Conservation (phyloP, 768 basidiomycete genomes). For the Leccinum incarnatum region DNA sequence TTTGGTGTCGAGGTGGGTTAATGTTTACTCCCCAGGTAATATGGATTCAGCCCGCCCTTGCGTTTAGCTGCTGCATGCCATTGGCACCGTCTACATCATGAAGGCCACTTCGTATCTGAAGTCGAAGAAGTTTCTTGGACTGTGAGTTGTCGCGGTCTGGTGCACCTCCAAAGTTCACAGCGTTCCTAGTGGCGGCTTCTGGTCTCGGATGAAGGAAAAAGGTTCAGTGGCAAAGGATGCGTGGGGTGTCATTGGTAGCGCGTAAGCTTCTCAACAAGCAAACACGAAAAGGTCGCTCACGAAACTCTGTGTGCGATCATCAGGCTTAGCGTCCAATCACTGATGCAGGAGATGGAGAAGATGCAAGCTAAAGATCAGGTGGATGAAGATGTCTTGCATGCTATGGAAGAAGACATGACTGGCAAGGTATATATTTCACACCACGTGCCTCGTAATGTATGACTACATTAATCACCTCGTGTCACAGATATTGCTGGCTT, state of each 20-base stretch:
- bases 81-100: constrained; percentile 88
- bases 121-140: constrained; percentile 85
- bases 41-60: constrained; percentile 1
- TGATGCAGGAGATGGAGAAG: constrained; percentile 79
- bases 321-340: constrained; percentile 27
- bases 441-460: background rate
- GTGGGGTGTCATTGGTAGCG: constrained; percentile 95
- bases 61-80: constrained; percentile 76
- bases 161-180: constrained; percentile 9
- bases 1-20: constrained; percentile 88
- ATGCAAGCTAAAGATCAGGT: constrained; percentile 87
- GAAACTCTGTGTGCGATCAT: constrained; percentile 33
- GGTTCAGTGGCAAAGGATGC: constrained; percentile 92
- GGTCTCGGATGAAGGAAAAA: constrained; percentile 92
- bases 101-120: constrained; percentile 92
- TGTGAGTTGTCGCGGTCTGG: constrained; percentile 48
- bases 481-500: constrained; percentile 83
- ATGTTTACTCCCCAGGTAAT: background rate
- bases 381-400: constrained; percentile 79
- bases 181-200: constrained; percentile 72
- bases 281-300: constrained; percentile 59
- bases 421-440: constrained; percentile 62
- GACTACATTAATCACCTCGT: background rate
- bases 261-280: constrained; percentile 49
- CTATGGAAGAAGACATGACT: constrained; percentile 89